Conservation (phyloP, 2,329 filamentous ascomycete genomes). For the Phyllosticta capitalensis region DNA sequence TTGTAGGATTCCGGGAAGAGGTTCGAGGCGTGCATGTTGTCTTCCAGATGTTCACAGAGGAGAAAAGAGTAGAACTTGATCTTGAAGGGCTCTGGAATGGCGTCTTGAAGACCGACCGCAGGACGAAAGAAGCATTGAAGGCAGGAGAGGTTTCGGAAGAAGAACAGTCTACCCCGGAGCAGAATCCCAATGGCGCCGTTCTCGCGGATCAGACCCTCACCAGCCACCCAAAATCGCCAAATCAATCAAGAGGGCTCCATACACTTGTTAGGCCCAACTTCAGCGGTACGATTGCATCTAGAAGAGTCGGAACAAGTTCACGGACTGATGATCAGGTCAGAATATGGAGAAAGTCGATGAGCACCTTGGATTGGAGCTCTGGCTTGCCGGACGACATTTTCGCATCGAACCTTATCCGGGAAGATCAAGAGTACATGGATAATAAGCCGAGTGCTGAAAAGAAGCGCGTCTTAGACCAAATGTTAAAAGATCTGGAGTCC, state of each 20-base stretch:
- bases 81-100: slow-evolving; percentile 55
- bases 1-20: slow-evolving; percentile 67
- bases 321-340: slow-evolving; percentile 2
- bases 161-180: slow-evolving; percentile 13
- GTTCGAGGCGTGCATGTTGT: slow-evolving; percentile 52
- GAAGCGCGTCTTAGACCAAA: not conserved
- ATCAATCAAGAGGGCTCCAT: not conserved
- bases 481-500: not conserved
- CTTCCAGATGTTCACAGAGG: slow-evolving; percentile 62
- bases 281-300: slow-evolving; percentile 2
- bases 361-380: not conserved
- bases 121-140: slow-evolving; percentile 26
- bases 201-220: not conserved
- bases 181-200: slow-evolving; percentile 6
- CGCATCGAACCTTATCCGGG: not conserved
- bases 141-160: slow-evolving; percentile 18
- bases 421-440: not conserved
- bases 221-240: not conserved
- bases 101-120: slow-evolving; percentile 33
- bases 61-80: slow-evolving; percentile 58
- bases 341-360: not conserved
- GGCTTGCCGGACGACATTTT: not conserved
- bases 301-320: slow-evolving; percentile 1
- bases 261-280: not conserved
- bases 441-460: not conserved